These are phyloP conservation scores for Gynandropsis gynandra DNA, from an alignment of 345 rosid genomes.

Conservation along the genomic window DNA sequence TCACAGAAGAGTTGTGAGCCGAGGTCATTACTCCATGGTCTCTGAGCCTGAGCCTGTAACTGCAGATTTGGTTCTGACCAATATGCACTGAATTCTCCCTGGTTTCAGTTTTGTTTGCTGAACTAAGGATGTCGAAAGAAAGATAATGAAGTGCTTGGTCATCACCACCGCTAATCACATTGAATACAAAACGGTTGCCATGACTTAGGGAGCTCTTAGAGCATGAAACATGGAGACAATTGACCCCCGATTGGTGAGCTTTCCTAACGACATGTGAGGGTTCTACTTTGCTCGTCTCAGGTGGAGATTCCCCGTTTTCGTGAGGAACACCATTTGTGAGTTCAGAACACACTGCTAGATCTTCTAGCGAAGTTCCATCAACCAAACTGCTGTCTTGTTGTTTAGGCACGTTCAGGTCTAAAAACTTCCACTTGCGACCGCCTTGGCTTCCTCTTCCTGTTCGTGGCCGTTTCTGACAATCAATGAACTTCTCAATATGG, in stretches of 20 bases:
- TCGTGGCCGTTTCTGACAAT: constrained; percentile 67
- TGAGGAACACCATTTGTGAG: constrained; percentile 15
- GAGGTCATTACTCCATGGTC: constrained; percentile 41
- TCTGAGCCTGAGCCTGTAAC: constrained; percentile 35
- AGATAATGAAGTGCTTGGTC: constrained; percentile 83
- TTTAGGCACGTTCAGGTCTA: constrained; percentile 26
- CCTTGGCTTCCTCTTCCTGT: constrained; percentile 98
- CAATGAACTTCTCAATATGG: constrained; percentile 45
- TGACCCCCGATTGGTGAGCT: constrained; percentile 84
- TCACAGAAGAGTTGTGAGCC: constrained; percentile 82
- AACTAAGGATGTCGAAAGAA: constrained; percentile 27
- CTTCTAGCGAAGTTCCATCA: constrained; percentile 21
- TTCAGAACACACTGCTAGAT: constrained; percentile 25
- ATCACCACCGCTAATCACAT: constrained; percentile 82
- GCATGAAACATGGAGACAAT: constrained; percentile 67
- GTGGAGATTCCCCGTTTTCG: constrained; percentile 28
- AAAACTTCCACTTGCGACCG: constrained; percentile 73
- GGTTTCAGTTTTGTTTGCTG: constrained; percentile 22
- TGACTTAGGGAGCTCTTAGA: constrained; percentile 27
- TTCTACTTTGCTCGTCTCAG: constrained; percentile 46
- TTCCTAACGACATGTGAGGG: constrained; percentile 47
- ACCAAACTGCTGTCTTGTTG: constrained; percentile 16
- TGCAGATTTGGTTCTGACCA: constrained; percentile 29
- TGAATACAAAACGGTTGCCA: constrained; percentile 31
- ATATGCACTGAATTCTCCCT: constrained; percentile 2